These are phyloP conservation scores for Plasmodium chabaudi DNA, from an alignment of 169 alveolate species.

Conservation along the genomic window DNA sequence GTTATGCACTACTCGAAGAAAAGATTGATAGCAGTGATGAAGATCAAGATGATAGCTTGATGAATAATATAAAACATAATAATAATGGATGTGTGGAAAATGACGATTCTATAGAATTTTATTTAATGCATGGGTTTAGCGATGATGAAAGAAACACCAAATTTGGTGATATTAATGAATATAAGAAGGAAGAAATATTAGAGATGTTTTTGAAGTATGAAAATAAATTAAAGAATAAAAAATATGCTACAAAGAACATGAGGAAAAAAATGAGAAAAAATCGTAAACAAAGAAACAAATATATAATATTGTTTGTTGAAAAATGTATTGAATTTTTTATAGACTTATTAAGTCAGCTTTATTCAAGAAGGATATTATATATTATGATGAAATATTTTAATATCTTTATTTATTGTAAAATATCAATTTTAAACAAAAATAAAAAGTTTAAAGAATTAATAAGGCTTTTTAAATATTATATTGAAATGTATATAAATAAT, in stretches of 20 bases:
- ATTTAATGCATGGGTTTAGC: conserved; percentile 21
- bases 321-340: conserved; percentile 72
- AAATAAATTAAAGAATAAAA: conserved; percentile 18
- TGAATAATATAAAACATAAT: not conserved
- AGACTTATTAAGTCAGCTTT: conserved; percentile 71
- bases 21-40: not conserved
- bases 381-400: conserved; percentile 67
- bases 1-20: not conserved
- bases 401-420: conserved; percentile 68
- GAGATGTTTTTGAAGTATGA: conserved; percentile 53
- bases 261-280: not conserved
- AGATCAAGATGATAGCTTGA: not conserved
- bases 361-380: conserved; percentile 57
- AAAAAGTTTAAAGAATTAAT: conserved; percentile 62
- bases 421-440: conserved; percentile 49
- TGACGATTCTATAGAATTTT: conserved; percentile 18
- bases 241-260: not conserved
- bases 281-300: conserved; percentile 6
- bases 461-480: conserved; percentile 35
- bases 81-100: not conserved
- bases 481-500: conserved; percentile 73
- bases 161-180: conserved; percentile 15
- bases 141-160: conserved; percentile 42
- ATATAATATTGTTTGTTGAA: conserved; percentile 53
- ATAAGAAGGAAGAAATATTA: conserved; percentile 62